A percentile compares a stretch with the other conserved stretches of the same genome.
phyloP scores from a whole-genome alignment of 148 eudicot genomes.

The Pharnaceum exiguum region DNA sequence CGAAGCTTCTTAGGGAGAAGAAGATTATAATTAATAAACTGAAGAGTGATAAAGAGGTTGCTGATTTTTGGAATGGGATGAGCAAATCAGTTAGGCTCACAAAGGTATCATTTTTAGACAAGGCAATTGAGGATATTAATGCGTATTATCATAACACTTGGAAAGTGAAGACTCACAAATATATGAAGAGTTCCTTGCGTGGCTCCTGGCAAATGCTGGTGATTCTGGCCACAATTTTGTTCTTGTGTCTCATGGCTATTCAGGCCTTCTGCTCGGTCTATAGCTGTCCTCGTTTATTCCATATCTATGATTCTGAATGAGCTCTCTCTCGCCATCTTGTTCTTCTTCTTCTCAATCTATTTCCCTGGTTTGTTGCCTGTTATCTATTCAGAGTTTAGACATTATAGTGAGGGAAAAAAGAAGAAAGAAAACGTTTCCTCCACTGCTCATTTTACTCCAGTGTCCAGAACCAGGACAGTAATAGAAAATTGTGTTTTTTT shows the following conservation, averaged over 20 bases:
- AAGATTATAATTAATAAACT: slow-evolving; percentile 16
- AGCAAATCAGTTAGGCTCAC: not conserved
- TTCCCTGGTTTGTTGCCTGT: too few species aligned
- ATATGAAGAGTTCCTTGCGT: slow-evolving; percentile 6
- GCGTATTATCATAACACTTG: not conserved
- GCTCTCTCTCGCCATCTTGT: too few species aligned
- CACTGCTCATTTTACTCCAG: too few species aligned
- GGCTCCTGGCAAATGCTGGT: slow-evolving; percentile 13
- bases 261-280: slow-evolving; percentile 22
- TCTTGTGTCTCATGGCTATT: slow-evolving; percentile 10
- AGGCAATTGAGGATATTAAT: slow-evolving; percentile 14
- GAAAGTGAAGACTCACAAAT: slow-evolving; percentile 8
- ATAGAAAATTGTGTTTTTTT: too few species aligned
- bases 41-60: slow-evolving; percentile 16
- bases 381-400: too few species aligned
- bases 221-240: slow-evolving; percentile 5
- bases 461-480: too few species aligned
- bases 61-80: slow-evolving; percentile 27
- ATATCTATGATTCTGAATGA: too few species aligned
- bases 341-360: too few species aligned
- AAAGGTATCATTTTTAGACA: not conserved
- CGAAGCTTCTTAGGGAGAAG: slow-evolving; percentile 1
- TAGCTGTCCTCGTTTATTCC: slow-evolving; percentile 3
- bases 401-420: too few species aligned
- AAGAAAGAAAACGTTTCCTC: too few species aligned